These are phyloP conservation scores for Coemansia sp. DNA, from an alignment of 192 early-diverging fungal genomes.

Conservation along the genomic window DNA sequence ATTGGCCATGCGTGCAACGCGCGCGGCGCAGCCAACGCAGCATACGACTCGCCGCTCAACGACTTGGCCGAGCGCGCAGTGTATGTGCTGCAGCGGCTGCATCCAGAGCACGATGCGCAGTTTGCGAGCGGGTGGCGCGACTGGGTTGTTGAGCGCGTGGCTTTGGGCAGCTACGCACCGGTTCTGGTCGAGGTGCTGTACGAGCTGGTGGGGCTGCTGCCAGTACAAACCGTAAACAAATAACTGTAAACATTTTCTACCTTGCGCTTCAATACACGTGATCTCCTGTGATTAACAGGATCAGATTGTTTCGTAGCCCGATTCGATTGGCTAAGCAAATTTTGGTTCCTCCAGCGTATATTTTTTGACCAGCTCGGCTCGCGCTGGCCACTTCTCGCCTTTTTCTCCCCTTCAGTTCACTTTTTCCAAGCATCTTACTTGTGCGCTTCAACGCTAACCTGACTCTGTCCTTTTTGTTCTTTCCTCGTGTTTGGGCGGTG, in stretches of 20 bases:
- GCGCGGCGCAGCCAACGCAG: constrained; percentile 12
- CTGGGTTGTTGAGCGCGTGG: constrained; percentile 42
- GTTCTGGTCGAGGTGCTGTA: constrained; percentile 37
- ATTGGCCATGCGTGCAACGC: constrained; percentile 18
- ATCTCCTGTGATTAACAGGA: not conserved
- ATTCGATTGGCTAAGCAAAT: not conserved
- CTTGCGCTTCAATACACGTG: not conserved
- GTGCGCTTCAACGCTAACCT: not conserved
- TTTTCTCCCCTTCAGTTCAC: constrained; percentile 3
- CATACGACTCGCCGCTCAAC: constrained; percentile 32
- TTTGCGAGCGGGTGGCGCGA: constrained; percentile 39
- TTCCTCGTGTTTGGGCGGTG: not conserved
- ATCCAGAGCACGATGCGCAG: constrained; percentile 40
- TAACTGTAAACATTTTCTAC: not conserved
- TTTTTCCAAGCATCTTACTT: not conserved
- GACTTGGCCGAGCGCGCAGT: constrained; percentile 52
- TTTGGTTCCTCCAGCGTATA: not conserved
- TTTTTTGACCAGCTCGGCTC: constrained; percentile 7
- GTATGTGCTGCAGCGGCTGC: constrained; percentile 46
- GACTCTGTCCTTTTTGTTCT: not conserved
- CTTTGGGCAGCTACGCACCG: constrained; percentile 12
- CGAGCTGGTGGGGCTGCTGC: constrained; percentile 39
- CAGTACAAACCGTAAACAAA: constrained; percentile 21
- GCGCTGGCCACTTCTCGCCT: not conserved
- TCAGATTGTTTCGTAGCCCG: not conserved